Percentiles rank a stretch among this genome's conserved stretches.
These are phyloP conservation scores for Tetrapyrgos nigripes DNA, from an alignment of 1,284 basidiomycete genomes.

Conservation along the genomic window DNA sequence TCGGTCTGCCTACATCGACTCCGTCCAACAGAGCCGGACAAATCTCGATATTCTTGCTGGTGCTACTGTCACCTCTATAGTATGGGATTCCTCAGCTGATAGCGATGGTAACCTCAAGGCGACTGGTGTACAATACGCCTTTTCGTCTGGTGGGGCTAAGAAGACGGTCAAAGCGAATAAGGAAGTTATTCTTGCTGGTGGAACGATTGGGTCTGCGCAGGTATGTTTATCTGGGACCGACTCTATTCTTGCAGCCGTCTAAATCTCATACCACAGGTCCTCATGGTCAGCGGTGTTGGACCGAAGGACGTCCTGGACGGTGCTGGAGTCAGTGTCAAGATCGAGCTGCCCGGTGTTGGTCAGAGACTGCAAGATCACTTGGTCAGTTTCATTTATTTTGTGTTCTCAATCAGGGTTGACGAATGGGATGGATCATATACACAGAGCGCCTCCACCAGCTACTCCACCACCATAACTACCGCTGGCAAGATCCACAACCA, in stretches of 20 bases:
- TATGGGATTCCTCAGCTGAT: conserved; percentile 26
- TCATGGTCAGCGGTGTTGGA: conserved; percentile 71
- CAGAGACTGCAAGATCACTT: conserved; percentile 72
- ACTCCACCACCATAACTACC: conserved; percentile 23
- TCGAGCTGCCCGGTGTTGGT: conserved; percentile 70
- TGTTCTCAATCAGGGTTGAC: not conserved
- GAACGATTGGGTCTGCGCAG: conserved; percentile 48
- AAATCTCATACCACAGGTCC: conserved; percentile 61
- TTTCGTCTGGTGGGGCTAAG: conserved; percentile 22
- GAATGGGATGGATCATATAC: not conserved
- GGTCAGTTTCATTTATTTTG: conserved; percentile 28
- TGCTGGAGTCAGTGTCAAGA: conserved; percentile 48
- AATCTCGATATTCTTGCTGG: conserved; percentile 44
- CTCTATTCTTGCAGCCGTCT: no score
- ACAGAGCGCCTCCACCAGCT: conserved; percentile 4
- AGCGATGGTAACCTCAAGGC: conserved; percentile 10
- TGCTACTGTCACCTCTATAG: conserved; percentile 40
- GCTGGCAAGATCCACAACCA: conserved; percentile 13
- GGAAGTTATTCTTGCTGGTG: conserved; percentile 62
- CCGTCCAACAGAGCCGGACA: conserved; percentile 34
- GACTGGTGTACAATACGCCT: conserved; percentile 32
- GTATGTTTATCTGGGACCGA: no score
- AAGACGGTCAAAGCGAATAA: conserved; percentile 51
- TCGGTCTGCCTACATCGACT: conserved; percentile 13
- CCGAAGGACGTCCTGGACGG: conserved; percentile 52